A percentile compares a stretch with the other conserved stretches of the same genome.
Evolutionary conservation across 805 yeast species (phyloP).

Genomic region (Metschnikowia lochheadii): DNA sequence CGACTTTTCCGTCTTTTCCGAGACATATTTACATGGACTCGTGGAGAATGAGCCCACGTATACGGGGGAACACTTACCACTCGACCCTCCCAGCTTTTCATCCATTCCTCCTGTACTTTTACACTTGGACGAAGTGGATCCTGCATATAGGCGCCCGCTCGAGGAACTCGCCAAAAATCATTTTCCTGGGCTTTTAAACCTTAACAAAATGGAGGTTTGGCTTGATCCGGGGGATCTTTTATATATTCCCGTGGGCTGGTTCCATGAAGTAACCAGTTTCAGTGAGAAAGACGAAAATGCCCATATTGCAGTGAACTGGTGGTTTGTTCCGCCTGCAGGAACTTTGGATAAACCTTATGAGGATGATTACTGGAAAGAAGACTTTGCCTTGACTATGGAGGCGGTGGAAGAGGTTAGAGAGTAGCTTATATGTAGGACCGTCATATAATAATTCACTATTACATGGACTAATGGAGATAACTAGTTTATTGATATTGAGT

Average conservation of each 20-base stretch:
- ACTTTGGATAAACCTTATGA: constrained; percentile 31
- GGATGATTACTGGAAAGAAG: constrained; percentile 53
- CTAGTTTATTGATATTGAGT: too few species aligned
- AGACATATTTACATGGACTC: background rate
- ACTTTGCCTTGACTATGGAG: constrained; percentile 42
- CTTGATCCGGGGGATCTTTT: constrained; percentile 63
- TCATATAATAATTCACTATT: too few species aligned
- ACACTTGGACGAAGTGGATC: constrained; percentile 51
- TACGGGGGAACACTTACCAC: constrained; percentile 1
- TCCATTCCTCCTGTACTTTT: constrained; percentile 58
- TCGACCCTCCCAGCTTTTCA: constrained; percentile 70
- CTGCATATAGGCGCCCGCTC: constrained; percentile 23
- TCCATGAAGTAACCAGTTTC: constrained; percentile 72
- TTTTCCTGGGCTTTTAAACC: constrained; percentile 47
- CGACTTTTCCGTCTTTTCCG: constrained; percentile 15
- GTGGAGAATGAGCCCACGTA: constrained; percentile 12
- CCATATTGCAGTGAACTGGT: constrained; percentile 68
- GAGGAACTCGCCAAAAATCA: constrained; percentile 31
- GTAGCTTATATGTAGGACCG: background rate
- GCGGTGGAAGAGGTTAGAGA: constrained; percentile 12
- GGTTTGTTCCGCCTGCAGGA: constrained; percentile 66
- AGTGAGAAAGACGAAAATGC: constrained; percentile 33
- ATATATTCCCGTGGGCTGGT: constrained; percentile 76
- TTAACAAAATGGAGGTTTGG: constrained; percentile 43
- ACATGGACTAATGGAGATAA: too few species aligned